Conservation (phyloP, 805 yeast genomes). For the Saccharomycopsis sp. region DNA sequence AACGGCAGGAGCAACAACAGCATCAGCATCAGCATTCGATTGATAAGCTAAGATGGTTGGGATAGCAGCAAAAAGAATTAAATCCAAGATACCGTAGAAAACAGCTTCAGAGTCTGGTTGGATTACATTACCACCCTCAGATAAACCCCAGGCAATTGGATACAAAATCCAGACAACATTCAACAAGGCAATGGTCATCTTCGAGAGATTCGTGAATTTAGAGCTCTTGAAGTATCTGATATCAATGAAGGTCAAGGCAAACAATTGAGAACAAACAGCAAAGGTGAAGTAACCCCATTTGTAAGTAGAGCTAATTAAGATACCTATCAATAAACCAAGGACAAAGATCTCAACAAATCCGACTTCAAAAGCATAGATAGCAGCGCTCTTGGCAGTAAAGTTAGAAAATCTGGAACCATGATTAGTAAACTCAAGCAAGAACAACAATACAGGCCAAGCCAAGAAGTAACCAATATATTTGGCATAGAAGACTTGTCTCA, state of each 20-base stretch:
- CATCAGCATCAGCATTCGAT: constrained; percentile 25
- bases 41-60: constrained; percentile 32
- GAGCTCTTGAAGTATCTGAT: constrained; percentile 8
- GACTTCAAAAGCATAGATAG: constrained; percentile 38
- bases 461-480: constrained; percentile 54
- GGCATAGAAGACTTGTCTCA: constrained; percentile 51
- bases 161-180: constrained; percentile 36
- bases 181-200: constrained; percentile 27
- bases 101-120: constrained; percentile 50
- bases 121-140: constrained; percentile 51
- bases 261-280: constrained; percentile 39
- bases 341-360: constrained; percentile 43
- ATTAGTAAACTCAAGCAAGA: constrained; percentile 29
- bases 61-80: constrained; percentile 36
- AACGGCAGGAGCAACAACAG: constrained; percentile 23
- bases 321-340: constrained; percentile 50
- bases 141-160: constrained; percentile 44
- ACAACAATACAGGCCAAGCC: constrained; percentile 40
- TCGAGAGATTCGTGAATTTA: not conserved
- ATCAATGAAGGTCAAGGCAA: constrained; percentile 27
- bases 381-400: constrained; percentile 29
- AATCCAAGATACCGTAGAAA: constrained; percentile 47
- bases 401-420: constrained; percentile 27
- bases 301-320: constrained; percentile 47
- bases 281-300: constrained; percentile 67